phyloP scores from a whole-genome alignment of 495 filamentous ascomycete genomes.

The Aspergillus incahuasiensis region DNA sequence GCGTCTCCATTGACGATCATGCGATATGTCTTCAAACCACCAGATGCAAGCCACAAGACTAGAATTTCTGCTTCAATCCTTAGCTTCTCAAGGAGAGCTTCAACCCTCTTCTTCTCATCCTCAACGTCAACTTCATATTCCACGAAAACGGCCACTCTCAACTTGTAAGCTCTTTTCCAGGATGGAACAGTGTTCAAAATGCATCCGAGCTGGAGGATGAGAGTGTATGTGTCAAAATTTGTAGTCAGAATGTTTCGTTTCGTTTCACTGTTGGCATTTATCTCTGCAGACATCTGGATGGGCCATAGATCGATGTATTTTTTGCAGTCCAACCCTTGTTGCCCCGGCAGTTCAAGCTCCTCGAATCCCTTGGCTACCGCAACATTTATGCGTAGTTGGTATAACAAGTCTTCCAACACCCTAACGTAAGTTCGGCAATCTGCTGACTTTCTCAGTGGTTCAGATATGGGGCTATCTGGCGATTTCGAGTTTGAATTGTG shows the following conservation, averaged over 20 bases:
- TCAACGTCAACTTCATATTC: constrained; percentile 83
- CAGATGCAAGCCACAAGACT: constrained; percentile 78
- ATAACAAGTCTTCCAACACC: constrained; percentile 74
- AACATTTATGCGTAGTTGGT: constrained; percentile 78
- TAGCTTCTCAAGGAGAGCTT: constrained; percentile 71
- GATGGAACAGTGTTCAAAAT: constrained; percentile 78
- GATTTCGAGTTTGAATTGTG: constrained; percentile 19
- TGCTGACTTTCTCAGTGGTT: constrained; percentile 55
- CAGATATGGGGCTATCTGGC: constrained; percentile 8
- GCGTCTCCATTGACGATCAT: constrained; percentile 67
- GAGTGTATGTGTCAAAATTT: constrained; percentile 88
- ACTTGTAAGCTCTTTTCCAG: constrained; percentile 71
- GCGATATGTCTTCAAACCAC: constrained; percentile 67
- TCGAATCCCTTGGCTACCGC: constrained; percentile 82
- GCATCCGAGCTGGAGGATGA: constrained; percentile 81
- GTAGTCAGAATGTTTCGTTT: constrained; percentile 72
- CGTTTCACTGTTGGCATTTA: constrained; percentile 56
- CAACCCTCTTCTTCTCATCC: constrained; percentile 70
- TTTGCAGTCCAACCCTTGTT: constrained; percentile 54
- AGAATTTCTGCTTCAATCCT: constrained; percentile 74
- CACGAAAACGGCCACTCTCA: constrained; percentile 80
- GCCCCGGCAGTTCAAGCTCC: constrained; percentile 62
- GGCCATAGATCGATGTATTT: constrained; percentile 88
- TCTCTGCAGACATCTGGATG: constrained; percentile 77
- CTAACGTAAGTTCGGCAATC: constrained; percentile 69